Percentiles rank a stretch among this genome's conserved stretches.
Evolutionary conservation across 2,329 filamentous ascomycete species (phyloP).

Genomic region (Ophiostoma montium): DNA sequence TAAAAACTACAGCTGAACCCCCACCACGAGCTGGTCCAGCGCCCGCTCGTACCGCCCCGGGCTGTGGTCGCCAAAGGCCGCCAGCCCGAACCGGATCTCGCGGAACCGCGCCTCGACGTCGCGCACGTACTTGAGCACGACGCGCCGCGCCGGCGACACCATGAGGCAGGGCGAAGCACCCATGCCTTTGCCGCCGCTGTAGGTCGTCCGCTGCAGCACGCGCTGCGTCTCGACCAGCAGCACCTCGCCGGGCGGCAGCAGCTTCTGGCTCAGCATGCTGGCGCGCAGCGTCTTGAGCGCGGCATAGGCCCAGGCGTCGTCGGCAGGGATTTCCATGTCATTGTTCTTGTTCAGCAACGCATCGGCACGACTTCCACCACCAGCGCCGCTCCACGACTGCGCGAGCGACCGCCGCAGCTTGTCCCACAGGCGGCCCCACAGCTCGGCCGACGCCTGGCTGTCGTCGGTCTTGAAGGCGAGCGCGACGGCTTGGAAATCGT

Average conservation of each 20-base stretch:
- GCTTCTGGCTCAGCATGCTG: slow-evolving; percentile 54
- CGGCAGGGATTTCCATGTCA: neutral
- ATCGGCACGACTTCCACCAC: neutral
- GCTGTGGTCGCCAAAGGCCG: slow-evolving; percentile 64
- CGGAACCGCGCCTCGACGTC: slow-evolving; percentile 58
- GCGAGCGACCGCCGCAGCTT: slow-evolving; percentile 26
- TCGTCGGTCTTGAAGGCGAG: slow-evolving; percentile 61
- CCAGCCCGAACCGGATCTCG: slow-evolving; percentile 56
- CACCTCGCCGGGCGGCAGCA: slow-evolving; percentile 63
- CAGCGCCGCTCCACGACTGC: neutral
- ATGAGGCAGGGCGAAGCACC: slow-evolving; percentile 3
- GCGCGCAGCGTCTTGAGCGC: slow-evolving; percentile 51
- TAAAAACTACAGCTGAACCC: slow-evolving; percentile 2
- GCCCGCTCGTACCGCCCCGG: slow-evolving; percentile 60
- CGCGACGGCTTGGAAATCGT: slow-evolving; percentile 60
- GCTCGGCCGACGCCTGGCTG: slow-evolving; percentile 50
- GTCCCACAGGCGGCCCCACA: slow-evolving; percentile 49
- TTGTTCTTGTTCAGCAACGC: neutral
- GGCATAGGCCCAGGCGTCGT: slow-evolving; percentile 50
- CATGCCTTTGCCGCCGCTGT: slow-evolving; percentile 30
- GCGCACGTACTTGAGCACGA: slow-evolving; percentile 55
- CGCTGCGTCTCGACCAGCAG: slow-evolving; percentile 56
- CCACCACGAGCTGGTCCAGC: slow-evolving; percentile 38
- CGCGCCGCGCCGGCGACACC: slow-evolving; percentile 45
- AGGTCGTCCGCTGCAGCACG: slow-evolving; percentile 53